Conservation (phyloP, 1,139 yeast species). For the Geotrichum klebahnii region DNA sequence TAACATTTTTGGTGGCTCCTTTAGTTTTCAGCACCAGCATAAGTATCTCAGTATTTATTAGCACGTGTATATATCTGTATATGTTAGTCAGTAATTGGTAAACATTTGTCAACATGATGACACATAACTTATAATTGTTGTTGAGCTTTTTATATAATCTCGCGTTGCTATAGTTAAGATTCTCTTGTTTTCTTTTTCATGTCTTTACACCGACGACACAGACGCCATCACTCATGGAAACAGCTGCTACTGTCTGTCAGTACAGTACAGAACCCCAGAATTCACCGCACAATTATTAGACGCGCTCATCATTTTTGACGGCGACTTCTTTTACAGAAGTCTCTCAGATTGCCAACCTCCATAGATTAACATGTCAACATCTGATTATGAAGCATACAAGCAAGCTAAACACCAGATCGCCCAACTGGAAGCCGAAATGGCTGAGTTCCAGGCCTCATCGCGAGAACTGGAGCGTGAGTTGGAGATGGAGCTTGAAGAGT, state of each 20-base stretch:
- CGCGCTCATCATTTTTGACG: not conserved
- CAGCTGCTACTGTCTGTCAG: not conserved
- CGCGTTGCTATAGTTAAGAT: not conserved
- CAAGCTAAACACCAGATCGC: slow-evolving; percentile 36
- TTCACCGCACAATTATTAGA: not conserved
- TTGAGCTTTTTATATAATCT: no score
- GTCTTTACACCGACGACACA: not conserved
- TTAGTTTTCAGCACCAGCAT: not conserved
- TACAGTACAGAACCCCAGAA: no score
- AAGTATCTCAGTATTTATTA: no score
- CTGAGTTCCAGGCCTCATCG: slow-evolving; percentile 39
- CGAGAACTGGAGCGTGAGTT: slow-evolving; percentile 39
- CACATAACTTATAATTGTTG: no score
- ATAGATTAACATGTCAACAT: slow-evolving; percentile 13
- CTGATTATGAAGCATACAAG: slow-evolving; percentile 23
- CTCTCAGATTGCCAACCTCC: no score
- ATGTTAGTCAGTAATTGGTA: no score
- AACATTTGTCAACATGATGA: no score
- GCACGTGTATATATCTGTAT: no score
- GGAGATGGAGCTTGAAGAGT: slow-evolving; percentile 39
- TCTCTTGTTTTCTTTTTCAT: not conserved
- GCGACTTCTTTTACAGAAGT: no score
- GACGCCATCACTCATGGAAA: not conserved
- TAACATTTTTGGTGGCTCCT: not conserved
- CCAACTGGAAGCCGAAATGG: slow-evolving; percentile 39